Percentiles rank a stretch among this genome's conserved stretches.
Conservation (phyloP, 2,329 filamentous ascomycete species). For the Helotiales sp. region DNA sequence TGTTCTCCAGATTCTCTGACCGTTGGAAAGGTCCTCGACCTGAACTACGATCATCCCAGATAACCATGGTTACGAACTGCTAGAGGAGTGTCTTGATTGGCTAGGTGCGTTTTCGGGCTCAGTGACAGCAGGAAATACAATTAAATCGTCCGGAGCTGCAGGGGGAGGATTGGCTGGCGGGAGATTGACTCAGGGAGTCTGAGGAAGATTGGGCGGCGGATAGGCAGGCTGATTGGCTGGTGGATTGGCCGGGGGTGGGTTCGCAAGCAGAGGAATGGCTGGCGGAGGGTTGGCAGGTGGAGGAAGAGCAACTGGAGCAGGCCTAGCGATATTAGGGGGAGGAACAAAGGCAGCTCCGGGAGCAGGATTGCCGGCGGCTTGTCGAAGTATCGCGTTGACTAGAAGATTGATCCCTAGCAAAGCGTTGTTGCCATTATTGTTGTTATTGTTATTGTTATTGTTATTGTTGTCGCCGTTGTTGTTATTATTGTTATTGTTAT, state of each 20-base stretch:
- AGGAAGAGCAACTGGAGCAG: neutral
- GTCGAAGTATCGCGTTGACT: neutral
- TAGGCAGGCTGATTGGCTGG: too few species aligned
- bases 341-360: neutral
- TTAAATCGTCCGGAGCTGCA: neutral
- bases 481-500: too few species aligned
- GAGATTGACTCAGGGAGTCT: too few species aligned
- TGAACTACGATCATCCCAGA: neutral
- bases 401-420: neutral
- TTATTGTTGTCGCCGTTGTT: too few species aligned
- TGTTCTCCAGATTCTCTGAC: conserved; percentile 10
- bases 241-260: too few species aligned
- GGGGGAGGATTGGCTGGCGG: neutral
- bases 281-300: neutral
- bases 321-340: neutral
- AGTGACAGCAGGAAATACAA: too few species aligned
- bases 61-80: neutral
- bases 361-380: neutral
- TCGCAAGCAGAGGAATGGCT: neutral
- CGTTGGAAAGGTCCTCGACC: neutral
- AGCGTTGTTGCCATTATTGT: too few species aligned
- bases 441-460: too few species aligned
- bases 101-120: neutral
- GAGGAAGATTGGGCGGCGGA: too few species aligned
- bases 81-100: neutral